Conservation (phyloP, 768 basidiomycete genomes). For the Galerina marginata region DNA sequence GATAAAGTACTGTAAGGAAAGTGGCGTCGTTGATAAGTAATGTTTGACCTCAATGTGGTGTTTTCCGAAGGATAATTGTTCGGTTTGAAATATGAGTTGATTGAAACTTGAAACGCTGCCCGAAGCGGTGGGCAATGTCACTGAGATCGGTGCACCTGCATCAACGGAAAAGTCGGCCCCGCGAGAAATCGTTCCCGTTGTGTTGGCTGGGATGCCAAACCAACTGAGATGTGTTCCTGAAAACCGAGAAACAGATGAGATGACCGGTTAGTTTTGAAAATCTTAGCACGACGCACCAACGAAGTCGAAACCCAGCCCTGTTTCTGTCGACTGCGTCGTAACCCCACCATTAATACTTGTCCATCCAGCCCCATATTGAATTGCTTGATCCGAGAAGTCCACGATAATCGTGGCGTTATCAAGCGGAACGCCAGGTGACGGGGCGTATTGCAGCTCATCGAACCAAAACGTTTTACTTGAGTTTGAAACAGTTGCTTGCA, state of each 20-base stretch:
- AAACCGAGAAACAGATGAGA: not conserved
- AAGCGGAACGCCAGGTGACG: slow-evolving; percentile 6
- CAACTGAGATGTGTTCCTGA: not conserved
- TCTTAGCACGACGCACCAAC: not conserved
- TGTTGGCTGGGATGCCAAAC: not conserved
- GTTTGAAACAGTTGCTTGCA: slow-evolving; percentile 7
- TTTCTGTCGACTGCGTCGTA: not conserved
- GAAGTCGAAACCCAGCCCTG: not conserved
- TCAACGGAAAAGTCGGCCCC: slow-evolving; percentile 20
- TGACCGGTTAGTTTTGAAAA: no score
- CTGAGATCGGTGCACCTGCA: slow-evolving; percentile 7
- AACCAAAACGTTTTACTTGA: slow-evolving; percentile 16
- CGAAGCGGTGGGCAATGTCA: slow-evolving; percentile 4
- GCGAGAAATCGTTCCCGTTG: not conserved
- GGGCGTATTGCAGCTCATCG: slow-evolving; percentile 13
- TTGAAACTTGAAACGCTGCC: slow-evolving; percentile 12
- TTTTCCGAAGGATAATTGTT: slow-evolving; percentile 1
- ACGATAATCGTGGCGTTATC: slow-evolving; percentile 11
- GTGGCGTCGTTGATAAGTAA: slow-evolving; percentile 12
- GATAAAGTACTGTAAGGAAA: slow-evolving; percentile 12
- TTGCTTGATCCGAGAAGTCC: slow-evolving; percentile 3
- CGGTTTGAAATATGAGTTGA: slow-evolving; percentile 17
- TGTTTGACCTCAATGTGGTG: slow-evolving; percentile 15
- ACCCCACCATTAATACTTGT: not conserved
- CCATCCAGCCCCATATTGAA: slow-evolving; percentile 12